Conservation (phyloP, 345 rosid genomes). For the Eucalyptus pauciflora region DNA sequence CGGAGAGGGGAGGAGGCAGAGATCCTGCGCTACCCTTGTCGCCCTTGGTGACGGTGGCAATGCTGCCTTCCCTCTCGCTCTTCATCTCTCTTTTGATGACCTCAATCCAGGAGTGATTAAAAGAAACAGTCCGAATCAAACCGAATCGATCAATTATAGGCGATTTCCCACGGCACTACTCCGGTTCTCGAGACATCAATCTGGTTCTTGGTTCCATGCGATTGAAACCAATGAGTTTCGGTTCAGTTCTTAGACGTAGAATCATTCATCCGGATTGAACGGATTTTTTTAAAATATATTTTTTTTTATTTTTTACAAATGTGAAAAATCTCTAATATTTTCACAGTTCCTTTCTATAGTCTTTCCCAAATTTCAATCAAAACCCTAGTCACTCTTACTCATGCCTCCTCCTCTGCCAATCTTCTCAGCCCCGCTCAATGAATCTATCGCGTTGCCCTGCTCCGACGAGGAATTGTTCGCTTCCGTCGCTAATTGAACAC, state of each 20-base stretch:
- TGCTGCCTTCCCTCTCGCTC: neutral
- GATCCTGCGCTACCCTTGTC: neutral
- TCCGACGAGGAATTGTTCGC: too few relatives aligned
- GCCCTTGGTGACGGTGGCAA: accelerated
- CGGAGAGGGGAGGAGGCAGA: neutral
- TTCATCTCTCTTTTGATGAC: neutral
- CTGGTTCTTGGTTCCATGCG: accelerated
- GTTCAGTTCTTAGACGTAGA: accelerated
- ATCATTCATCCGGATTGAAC: accelerated
- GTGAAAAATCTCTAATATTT: neutral
- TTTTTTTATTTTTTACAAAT: accelerated
- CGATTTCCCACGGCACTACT: accelerated
- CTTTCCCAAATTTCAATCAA: too few relatives aligned
- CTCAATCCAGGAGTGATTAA: accelerated
- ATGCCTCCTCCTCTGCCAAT: too few relatives aligned
- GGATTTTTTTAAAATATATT: accelerated
- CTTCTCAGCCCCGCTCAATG: too few relatives aligned
- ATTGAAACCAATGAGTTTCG: too few relatives aligned
- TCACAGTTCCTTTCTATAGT: too few relatives aligned
- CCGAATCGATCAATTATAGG: accelerated
- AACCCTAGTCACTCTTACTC: too few relatives aligned
- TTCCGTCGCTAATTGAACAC: too few relatives aligned
- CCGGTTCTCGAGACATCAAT: accelerated
- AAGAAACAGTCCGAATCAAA: accelerated
- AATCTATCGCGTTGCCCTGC: too few relatives aligned